Base-by-base conservation (phyloP, 495 filamentous ascomycete species). In the Hypomontagnella monticulosa region DNA sequence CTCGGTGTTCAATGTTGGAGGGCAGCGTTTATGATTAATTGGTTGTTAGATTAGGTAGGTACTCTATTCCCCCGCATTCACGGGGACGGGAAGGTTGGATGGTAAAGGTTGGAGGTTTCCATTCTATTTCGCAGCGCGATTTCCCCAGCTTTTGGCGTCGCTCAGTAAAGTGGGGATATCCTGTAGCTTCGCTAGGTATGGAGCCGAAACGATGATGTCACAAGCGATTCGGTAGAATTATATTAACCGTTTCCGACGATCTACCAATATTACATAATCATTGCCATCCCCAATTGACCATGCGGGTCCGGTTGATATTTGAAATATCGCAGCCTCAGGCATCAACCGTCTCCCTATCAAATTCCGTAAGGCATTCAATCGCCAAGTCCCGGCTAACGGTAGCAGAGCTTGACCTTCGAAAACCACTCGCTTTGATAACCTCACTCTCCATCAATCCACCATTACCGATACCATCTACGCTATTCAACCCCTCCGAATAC, bases 361-460 rank as follows among this genome's bases (percentile, higher is more conserved):
- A n/a, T n/a, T n/a, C 8, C 16, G 7, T 57, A 59, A 58, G 62
- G 38, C 53, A 58, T 40, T 18, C 20, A 37, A 15, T n/a, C 6
- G 32, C 16, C 37, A 66, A 61, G 57, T 57, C 32, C 47, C 46
- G 50, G 55, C 7, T 60, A 65, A 55, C 41, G 23, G 41, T 20
- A 51, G 37, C 41, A 68, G 48, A 69, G 55, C 47, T 72, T 69
- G 50, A 66, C 48, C 69, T 46, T 57, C 68, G 73, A 80, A 81
- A 83, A 83, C 77, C 75, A 72, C 79, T 81, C 79, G 76, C 65
- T 63, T 51, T 42, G 16, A 41, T 36, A 67, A 43, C 41, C 51
- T 48, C 54, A 61, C 60, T 64, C 64, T 69, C 59, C 40, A 65
- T 52, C 55, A 64, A 60, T 61, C 63, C 48, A 63, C 37, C 52